Evolutionary conservation across 2,329 filamentous ascomycete species (phyloP).

Genomic region (Myriangium duriaei): DNA sequence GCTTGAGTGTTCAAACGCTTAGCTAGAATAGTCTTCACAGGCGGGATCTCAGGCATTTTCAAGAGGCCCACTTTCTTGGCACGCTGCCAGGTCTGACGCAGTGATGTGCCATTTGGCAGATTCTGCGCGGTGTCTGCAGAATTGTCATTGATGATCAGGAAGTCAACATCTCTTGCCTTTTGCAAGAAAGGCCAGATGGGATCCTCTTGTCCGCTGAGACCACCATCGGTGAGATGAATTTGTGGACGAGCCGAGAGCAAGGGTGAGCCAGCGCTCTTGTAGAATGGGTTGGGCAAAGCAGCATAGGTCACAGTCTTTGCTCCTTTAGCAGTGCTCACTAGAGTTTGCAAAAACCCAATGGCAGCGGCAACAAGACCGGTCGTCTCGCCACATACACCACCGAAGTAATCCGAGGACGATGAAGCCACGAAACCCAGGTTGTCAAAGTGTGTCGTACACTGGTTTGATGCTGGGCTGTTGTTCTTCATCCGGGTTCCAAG

Average conservation of each 20-base stretch:
- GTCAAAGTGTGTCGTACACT: constrained; percentile 37
- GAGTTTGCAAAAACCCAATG: constrained; percentile 15
- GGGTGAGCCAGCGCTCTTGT: constrained; percentile 35
- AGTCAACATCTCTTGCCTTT: constrained; percentile 41
- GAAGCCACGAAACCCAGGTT: constrained; percentile 37
- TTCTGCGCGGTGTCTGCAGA: constrained; percentile 45
- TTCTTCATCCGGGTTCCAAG: constrained; percentile 46
- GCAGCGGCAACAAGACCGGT: neutral
- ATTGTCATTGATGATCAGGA: constrained; percentile 54
- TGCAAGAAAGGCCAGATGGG: constrained; percentile 42
- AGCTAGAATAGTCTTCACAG: constrained; percentile 43
- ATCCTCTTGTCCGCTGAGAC: constrained; percentile 38
- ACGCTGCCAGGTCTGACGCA: constrained; percentile 46
- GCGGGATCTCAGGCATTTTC: constrained; percentile 47
- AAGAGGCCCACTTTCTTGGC: constrained; percentile 38
- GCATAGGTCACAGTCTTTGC: constrained; percentile 37
- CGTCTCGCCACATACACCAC: constrained; percentile 18
- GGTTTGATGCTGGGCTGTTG: constrained; percentile 31
- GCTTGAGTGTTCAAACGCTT: constrained; percentile 47
- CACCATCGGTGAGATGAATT: constrained; percentile 40
- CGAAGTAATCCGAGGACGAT: constrained; percentile 33
- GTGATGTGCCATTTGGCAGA: constrained; percentile 50
- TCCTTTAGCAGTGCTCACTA: constrained; percentile 17
- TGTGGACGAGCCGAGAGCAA: constrained; percentile 24
- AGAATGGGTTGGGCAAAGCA: constrained; percentile 50